Conservation (phyloP, 2,329 filamentous ascomycete species). For the Curvularia verruculosa region DNA sequence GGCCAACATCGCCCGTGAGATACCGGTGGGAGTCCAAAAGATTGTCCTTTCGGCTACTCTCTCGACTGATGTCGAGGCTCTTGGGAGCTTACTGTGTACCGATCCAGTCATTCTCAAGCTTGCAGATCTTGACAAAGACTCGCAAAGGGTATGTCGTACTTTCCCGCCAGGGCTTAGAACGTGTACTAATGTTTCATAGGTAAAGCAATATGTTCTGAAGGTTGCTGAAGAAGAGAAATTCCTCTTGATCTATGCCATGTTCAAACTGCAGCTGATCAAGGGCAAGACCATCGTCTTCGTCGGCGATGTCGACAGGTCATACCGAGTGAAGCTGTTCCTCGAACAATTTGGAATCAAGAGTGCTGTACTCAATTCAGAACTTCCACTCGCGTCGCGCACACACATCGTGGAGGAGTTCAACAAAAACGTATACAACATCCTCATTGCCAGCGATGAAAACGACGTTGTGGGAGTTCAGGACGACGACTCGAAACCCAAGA, state of each 20-base stretch:
- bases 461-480: conserved; percentile 72
- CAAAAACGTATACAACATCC: conserved; percentile 94
- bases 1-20: conserved; percentile 73
- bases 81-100: conserved; percentile 85
- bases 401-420: conserved; percentile 99
- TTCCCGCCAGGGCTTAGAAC: not conserved
- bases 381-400: conserved; percentile 89
- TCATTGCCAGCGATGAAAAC: conserved; percentile 93
- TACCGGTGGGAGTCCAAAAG: conserved; percentile 87
- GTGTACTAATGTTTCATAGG: conserved; percentile 25
- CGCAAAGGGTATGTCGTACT: conserved; percentile 57
- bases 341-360: conserved; percentile 96
- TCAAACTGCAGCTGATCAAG: conserved; percentile 91
- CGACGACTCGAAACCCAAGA: conserved; percentile 49
- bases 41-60: conserved; percentile 94
- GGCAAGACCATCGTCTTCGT: conserved; percentile 90
- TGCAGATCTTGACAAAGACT: conserved; percentile 79
- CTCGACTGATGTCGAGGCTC: conserved; percentile 80
- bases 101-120: conserved; percentile 81
- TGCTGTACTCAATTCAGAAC: conserved; percentile 90
- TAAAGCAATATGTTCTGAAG: conserved; percentile 88
- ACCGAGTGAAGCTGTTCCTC: conserved; percentile 90
- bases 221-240: conserved; percentile 99
- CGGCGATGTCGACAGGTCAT: conserved; percentile 84
- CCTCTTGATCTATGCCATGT: conserved; percentile 87